These are phyloP conservation scores for Penicillium taxi DNA, from an alignment of 495 filamentous ascomycete species.

Conservation along the genomic window DNA sequence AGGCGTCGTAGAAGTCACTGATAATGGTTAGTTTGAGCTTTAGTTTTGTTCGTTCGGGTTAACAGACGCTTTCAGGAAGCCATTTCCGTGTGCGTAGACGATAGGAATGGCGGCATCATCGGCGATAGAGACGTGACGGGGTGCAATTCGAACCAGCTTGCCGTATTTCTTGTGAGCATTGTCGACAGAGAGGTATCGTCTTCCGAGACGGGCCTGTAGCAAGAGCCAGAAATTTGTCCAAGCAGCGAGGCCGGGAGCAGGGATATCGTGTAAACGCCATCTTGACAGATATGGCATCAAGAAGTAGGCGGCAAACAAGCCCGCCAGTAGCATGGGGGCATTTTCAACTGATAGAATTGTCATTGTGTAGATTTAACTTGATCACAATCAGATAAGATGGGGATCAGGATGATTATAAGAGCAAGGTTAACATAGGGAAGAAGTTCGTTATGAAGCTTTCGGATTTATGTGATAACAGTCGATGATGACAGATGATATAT, in stretches of 20 bases:
- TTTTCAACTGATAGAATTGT: constrained; percentile 44
- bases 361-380: constrained; percentile 7
- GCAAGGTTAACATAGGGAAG: neutral
- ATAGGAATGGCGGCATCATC: constrained; percentile 49
- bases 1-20: constrained; percentile 82
- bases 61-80: constrained; percentile 62
- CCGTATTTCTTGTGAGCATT: constrained; percentile 64
- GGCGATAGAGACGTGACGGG: constrained; percentile 52
- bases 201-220: constrained; percentile 56
- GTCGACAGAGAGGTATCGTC: constrained; percentile 61
- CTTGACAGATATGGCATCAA: constrained; percentile 63
- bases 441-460: no score
- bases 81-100: constrained; percentile 61
- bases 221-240: constrained; percentile 78
- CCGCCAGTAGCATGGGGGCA: constrained; percentile 52
- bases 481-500: no score
- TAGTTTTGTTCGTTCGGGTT: no score
- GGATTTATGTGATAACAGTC: neutral
- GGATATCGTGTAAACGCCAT: constrained; percentile 54
- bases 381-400: constrained; percentile 1
- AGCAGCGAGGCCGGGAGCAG: constrained; percentile 55
- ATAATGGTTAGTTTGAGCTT: constrained; percentile 2
- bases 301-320: constrained; percentile 52
- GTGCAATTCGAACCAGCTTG: constrained; percentile 52
- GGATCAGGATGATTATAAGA: neutral